Evolutionary conservation across 805 yeast genomes (phyloP).

Genomic region (Cyberlindnera misumaiensis): DNA sequence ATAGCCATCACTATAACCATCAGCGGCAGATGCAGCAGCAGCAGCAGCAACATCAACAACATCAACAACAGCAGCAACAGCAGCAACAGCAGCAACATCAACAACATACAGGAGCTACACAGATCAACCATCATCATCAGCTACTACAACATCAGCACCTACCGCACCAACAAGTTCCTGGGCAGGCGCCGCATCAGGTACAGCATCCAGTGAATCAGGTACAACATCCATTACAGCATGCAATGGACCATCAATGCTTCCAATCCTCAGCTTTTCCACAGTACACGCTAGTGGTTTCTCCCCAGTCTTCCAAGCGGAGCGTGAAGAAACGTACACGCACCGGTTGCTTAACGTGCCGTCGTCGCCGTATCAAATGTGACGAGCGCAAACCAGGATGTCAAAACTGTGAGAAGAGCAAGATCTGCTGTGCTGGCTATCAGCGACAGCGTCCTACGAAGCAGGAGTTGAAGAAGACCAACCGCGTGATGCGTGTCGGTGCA

Average conservation of each 20-base stretch:
- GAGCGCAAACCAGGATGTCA: slow-evolving; percentile 19
- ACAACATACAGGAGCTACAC: not conserved
- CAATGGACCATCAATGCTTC: no score
- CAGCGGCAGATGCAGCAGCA: not conserved
- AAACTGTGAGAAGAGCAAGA: slow-evolving; percentile 17
- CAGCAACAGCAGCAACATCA: slow-evolving; percentile 2
- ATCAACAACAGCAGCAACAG: not conserved
- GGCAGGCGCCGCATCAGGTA: not conserved
- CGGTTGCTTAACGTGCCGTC: slow-evolving; percentile 22
- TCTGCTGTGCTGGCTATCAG: slow-evolving; percentile 17
- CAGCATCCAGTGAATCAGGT: not conserved
- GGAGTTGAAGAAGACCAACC: slow-evolving; percentile 10
- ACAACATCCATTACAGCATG: not conserved
- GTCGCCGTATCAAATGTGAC: slow-evolving; percentile 22
- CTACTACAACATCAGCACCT: not conserved
- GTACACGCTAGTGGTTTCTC: no score
- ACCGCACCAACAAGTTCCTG: not conserved
- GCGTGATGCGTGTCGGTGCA: slow-evolving; percentile 7
- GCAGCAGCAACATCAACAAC: not conserved
- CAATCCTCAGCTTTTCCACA: no score
- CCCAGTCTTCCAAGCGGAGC: slow-evolving; percentile 5
- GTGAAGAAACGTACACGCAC: slow-evolving; percentile 17
- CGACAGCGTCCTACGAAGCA: slow-evolving; percentile 10
- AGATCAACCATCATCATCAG: not conserved
- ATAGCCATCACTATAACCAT: no score